Conservation (phyloP, 192 early-diverging fungal genomes). For the Lobosporangium transversale region DNA sequence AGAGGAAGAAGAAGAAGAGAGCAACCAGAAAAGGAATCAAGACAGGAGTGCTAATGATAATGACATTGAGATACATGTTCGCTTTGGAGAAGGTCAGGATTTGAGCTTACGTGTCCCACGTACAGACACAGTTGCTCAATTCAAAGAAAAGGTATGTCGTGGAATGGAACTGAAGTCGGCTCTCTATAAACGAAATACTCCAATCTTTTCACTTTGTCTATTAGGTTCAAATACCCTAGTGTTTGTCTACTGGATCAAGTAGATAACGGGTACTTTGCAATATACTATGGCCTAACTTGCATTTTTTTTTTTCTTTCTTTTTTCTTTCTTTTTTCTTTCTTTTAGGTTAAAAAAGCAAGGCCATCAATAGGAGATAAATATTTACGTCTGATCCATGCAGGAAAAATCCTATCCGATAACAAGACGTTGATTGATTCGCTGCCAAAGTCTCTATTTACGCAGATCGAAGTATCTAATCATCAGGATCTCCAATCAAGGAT, state of each 20-base stretch:
- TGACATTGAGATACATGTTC: conserved; percentile 38
- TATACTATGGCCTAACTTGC: too few relatives aligned
- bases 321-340: not conserved
- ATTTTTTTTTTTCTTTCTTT: too few relatives aligned
- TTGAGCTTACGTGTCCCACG: conserved; percentile 30
- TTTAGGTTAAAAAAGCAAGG: conserved; percentile 49
- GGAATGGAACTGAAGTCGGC: too few relatives aligned
- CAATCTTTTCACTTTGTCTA: too few relatives aligned
- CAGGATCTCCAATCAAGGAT: conserved; percentile 26
- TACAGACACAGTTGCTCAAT: conserved; percentile 47
- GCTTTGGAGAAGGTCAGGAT: conserved; percentile 45
- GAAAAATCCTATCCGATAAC: conserved; percentile 55
- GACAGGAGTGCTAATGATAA: conserved; percentile 11
- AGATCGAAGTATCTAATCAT: conserved; percentile 25
- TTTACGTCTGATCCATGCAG: conserved; percentile 61
- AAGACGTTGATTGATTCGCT: conserved; percentile 48
- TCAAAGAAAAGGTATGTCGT: conserved; percentile 59
- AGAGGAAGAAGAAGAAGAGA: not conserved
- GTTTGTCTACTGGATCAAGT: too few relatives aligned
- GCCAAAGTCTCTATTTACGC: conserved; percentile 32
- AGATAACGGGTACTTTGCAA: too few relatives aligned
- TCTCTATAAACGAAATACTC: too few relatives aligned
- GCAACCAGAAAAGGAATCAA: too few relatives aligned
- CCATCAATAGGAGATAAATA: conserved; percentile 52
- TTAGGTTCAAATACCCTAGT: too few relatives aligned